Evolutionary conservation across 2,329 filamentous ascomycete species (phyloP).

Genomic region (Ciborinia camelliae): DNA sequence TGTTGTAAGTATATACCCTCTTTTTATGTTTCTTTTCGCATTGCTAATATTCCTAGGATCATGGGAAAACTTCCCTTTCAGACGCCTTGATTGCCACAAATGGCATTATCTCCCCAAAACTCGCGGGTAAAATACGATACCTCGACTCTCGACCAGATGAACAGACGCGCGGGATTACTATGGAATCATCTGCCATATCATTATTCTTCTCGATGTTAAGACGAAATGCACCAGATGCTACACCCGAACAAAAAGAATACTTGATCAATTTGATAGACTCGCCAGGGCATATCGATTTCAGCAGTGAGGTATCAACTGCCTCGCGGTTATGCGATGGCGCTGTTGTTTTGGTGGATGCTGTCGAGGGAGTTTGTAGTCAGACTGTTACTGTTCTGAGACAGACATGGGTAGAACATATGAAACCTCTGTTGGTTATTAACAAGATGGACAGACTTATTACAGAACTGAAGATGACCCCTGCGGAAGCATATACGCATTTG

Average conservation of each 20-base stretch:
- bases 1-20: conserved; percentile 55
- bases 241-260: conserved; percentile 78
- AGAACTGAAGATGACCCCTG: conserved; percentile 89
- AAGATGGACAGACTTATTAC: conserved; percentile 96
- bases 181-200: conserved; percentile 98
- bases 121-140: conserved; percentile 97
- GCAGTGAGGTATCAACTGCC: conserved; percentile 94
- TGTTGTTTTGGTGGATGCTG: conserved; percentile 89
- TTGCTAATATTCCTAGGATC: conserved; percentile 56
- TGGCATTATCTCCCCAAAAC: conserved; percentile 96
- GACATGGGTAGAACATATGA: conserved; percentile 92
- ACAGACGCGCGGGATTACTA: conserved; percentile 95
- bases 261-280: conserved; percentile 97
- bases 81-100: conserved; percentile 97
- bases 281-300: conserved; percentile 97
- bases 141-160: conserved; percentile 95
- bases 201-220: conserved; percentile 91
- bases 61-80: conserved; percentile 96
- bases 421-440: conserved; percentile 92
- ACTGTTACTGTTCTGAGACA: conserved; percentile 95
- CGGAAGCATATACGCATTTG: conserved; percentile 84
- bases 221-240: conserved; percentile 63
- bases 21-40: background rate
- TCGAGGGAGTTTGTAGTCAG: conserved; percentile 97
- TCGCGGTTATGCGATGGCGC: conserved; percentile 93